Conservation (phyloP, 2,329 filamentous ascomycete genomes). For the Ilyonectria sp. region DNA sequence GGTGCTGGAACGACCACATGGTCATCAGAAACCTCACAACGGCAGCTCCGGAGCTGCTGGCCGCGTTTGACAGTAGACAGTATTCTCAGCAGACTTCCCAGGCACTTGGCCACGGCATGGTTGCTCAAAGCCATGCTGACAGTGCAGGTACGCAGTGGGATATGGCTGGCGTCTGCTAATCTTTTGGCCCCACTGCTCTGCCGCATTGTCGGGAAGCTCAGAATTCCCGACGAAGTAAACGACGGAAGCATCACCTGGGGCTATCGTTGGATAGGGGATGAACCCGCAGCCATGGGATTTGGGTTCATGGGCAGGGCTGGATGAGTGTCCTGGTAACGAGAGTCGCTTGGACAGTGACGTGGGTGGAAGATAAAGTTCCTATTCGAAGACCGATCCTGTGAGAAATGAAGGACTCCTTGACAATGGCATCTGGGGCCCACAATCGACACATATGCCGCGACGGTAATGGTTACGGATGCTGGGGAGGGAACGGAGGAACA, state of each 20-base stretch:
- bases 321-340: conserved; percentile 3
- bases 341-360: conserved; percentile 6
- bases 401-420: conserved; percentile 35
- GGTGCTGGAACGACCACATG: conserved; percentile 1
- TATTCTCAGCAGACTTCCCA: background rate
- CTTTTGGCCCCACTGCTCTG: conserved; percentile 22
- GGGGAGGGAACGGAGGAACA: conserved; percentile 1
- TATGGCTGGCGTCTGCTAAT: conserved; percentile 21
- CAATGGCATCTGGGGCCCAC: conserved; percentile 19
- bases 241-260: conserved; percentile 14
- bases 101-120: conserved; percentile 11
- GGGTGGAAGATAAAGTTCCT: background rate
- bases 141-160: conserved; percentile 26
- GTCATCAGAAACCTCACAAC: background rate
- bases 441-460: conserved; percentile 21
- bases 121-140: conserved; percentile 33
- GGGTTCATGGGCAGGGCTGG: background rate
- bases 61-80: conserved; percentile 4
- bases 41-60: conserved; percentile 5
- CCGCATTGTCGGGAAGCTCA: conserved; percentile 29
- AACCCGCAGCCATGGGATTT: conserved; percentile 7
- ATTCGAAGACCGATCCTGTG: background rate
- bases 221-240: conserved; percentile 13
- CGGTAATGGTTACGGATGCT: conserved; percentile 21
- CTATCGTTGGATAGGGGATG: conserved; percentile 6